Conservation (phyloP, 108 stramenopile species). For the Nannochloropsis salina region DNA sequence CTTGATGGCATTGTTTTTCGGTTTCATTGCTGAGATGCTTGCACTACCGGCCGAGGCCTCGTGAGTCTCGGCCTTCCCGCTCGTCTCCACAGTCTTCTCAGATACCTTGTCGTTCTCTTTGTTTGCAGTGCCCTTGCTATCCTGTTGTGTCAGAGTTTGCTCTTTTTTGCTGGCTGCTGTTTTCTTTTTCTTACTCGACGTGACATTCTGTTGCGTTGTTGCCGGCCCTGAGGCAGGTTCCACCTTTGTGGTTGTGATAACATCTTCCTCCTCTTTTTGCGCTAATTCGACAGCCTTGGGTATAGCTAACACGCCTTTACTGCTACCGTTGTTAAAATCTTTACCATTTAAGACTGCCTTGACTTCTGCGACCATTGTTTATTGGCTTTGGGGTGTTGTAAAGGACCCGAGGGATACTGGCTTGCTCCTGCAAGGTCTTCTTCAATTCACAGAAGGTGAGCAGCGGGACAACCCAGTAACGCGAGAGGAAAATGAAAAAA, state of each 20-base stretch:
- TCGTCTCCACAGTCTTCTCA: background rate
- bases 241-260: background rate
- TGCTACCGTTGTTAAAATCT: background rate
- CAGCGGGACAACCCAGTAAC: too few relatives aligned
- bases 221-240: background rate
- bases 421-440: background rate
- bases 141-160: background rate
- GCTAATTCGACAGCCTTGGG: background rate
- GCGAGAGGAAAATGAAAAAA: too few relatives aligned
- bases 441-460: background rate
- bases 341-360: background rate
- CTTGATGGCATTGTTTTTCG: background rate
- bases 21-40: background rate
- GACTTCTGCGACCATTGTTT: background rate
- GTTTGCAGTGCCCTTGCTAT: background rate
- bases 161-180: background rate
- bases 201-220: background rate
- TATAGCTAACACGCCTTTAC: background rate
- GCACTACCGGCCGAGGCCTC: background rate
- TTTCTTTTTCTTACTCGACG: background rate
- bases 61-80: background rate
- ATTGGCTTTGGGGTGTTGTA: background rate
- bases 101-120: background rate
- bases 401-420: background rate
- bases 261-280: background rate